These are phyloP conservation scores for Bidens hawaiensis DNA, from an alignment of 140 eudicot genomes.

Conservation along the genomic window DNA sequence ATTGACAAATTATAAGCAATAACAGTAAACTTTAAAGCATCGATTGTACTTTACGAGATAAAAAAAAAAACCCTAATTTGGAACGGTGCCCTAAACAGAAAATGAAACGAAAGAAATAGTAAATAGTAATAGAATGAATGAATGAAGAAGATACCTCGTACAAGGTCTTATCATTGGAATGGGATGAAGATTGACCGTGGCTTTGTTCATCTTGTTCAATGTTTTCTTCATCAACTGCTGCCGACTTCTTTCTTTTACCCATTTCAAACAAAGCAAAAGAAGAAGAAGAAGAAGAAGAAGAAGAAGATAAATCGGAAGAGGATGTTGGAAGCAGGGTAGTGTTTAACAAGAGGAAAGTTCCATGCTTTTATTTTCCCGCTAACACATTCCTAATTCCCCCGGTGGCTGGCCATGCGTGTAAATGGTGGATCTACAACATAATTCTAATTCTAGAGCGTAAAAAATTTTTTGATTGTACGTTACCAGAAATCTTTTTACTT, in stretches of 20 bases:
- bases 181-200: constrained; percentile 46
- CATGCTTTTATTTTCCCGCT: constrained; percentile 18
- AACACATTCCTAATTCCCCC: constrained; percentile 23
- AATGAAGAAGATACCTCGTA: constrained; percentile 49
- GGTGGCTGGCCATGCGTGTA: constrained; percentile 1
- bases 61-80: constrained; percentile 4
- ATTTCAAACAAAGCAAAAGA: constrained; percentile 23
- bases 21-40: background rate
- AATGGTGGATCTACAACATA: too few relatives aligned
- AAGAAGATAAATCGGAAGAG: too few relatives aligned
- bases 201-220: constrained; percentile 37
- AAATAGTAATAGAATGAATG: background rate
- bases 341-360: background rate
- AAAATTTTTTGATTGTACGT: too few relatives aligned
- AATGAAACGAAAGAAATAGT: background rate
- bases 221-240: constrained; percentile 48
- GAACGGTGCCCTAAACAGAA: constrained; percentile 13
- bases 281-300: too few relatives aligned
- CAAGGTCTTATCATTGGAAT: constrained; percentile 46
- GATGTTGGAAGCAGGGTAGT: background rate
- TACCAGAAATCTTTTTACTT: too few relatives aligned
- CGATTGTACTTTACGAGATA: background rate
- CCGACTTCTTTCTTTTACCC: constrained; percentile 59
- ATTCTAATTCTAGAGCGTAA: too few relatives aligned
- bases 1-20: background rate